Conservation (phyloP, 1,284 basidiomycete genomes). For the Puccinia hordei region DNA sequence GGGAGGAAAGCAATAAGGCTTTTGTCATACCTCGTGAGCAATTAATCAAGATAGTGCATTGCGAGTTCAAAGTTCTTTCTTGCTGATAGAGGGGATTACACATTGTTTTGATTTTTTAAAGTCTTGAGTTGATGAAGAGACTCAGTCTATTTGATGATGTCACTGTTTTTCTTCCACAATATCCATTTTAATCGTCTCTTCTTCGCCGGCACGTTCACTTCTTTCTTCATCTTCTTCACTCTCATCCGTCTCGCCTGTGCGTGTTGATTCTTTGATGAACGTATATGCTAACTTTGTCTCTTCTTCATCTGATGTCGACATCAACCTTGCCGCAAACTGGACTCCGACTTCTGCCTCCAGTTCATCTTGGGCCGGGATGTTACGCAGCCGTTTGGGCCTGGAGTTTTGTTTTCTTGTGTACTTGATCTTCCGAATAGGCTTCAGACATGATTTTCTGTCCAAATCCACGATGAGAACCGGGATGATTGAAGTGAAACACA, state of each 20-base stretch:
- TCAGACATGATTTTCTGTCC: conserved; percentile 40
- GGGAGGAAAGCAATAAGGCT: too few species aligned
- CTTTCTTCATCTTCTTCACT: conserved; percentile 41
- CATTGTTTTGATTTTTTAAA: too few species aligned
- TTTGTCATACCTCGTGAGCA: too few species aligned
- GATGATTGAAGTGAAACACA: background rate
- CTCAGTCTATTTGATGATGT: background rate
- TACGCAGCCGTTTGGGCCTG: conserved; percentile 6
- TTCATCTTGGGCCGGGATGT: conserved; percentile 48
- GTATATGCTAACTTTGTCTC: conserved; percentile 36
- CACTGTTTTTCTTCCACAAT: background rate
- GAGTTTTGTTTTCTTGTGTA: conserved; percentile 8
- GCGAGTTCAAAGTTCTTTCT: too few species aligned
- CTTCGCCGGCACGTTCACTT: conserved; percentile 6
- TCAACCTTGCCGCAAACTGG: conserved; percentile 46
- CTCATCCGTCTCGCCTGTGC: background rate
- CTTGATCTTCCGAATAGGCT: conserved; percentile 21
- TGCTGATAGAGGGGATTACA: too few species aligned
- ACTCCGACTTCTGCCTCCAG: conserved; percentile 42
- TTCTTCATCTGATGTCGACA: conserved; percentile 43
- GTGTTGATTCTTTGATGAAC: conserved; percentile 36
- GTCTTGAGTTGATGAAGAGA: too few species aligned
- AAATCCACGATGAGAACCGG: background rate
- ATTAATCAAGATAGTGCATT: too few species aligned
- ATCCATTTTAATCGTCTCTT: conserved; percentile 23